These are phyloP conservation scores for Botrytis deweyae DNA, from an alignment of 2,329 filamentous ascomycete genomes.

Conservation along the genomic window DNA sequence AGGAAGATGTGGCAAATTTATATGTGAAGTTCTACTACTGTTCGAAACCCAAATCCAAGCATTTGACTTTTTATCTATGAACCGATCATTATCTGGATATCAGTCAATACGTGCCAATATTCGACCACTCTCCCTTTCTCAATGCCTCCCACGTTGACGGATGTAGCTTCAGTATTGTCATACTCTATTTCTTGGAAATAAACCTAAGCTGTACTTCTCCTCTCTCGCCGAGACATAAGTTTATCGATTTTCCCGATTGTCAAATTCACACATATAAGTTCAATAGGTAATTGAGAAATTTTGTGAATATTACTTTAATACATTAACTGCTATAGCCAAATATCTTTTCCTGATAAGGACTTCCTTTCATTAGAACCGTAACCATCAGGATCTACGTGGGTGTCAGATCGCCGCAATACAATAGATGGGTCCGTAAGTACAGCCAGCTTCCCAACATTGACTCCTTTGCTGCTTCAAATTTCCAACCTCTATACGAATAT, in stretches of 20 bases:
- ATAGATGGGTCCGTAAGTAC: not conserved
- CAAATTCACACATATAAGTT: not conserved
- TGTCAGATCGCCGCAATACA: not conserved
- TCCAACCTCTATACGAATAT: not conserved
- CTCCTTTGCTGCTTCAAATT: not conserved
- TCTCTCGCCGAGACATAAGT: not conserved
- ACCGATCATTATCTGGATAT: not conserved
- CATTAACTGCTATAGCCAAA: not conserved
- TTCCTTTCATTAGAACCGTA: not conserved
- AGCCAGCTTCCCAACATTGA: not conserved
- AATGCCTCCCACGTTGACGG: too few species aligned
- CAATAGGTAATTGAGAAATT: not conserved
- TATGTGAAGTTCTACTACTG: not conserved
- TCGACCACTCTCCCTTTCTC: not conserved
- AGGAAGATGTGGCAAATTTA: not conserved
- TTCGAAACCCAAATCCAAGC: not conserved
- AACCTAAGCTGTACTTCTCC: not conserved
- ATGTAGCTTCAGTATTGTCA: not conserved
- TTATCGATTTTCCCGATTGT: not conserved
- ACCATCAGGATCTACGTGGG: not conserved
- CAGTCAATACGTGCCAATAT: not conserved
- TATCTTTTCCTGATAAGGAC: not conserved
- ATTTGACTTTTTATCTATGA: not conserved
- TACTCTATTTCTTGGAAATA: not conserved
- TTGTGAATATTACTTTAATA: not conserved